Base-by-base conservation (phyloP, 177 flowering plant species). In the Tripterygium wilfordii region DNA sequence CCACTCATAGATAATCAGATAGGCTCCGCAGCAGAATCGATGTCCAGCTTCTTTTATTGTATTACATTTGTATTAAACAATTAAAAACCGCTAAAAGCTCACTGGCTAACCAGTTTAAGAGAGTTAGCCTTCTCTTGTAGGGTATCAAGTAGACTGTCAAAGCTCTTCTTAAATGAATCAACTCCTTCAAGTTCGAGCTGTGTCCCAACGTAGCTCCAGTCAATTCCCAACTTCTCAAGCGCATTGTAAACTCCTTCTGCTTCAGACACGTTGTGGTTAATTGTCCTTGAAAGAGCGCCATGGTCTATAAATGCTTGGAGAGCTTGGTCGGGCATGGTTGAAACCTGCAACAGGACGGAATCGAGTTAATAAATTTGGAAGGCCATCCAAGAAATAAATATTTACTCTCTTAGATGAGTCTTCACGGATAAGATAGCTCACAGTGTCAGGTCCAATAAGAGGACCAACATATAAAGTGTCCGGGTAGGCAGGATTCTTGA, bases 271-370 rank as follows among this genome's bases (percentile, higher is more conserved):
- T 94, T 89, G 3, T 72, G 27, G 48, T 94, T 97, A 13, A 94
- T 92, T 10, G 99, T 94, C 72, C 99, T 84, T 9, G 79, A 67
- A 36, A 82, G 95, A 0, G 57, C 38, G 24, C 99, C 99, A 36
- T 94, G 97, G 56, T 87, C 97, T n/a, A 89, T 36, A 56, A 84
- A 94, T 44, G 99, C 97, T 64, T 70, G 75, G 28, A 94, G 88
- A 51, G 99, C 99, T 72, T 87, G 88, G 58, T 94, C 99, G 5
- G 99, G 99, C 99, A 89, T 94, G 50, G 97, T 94, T 21, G 97
- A 94, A 24, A 94, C 97, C 99, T 94, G 56, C 19, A 36, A 38
- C 23, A 38, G 4, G 12, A 18, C 3, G 24, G 13, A 12, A 18
- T 18, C 3, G 24, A 38, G 18, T n/a, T n/a, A 38, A 20, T 38